Conservation (phyloP, 345 rosid species). For the Pugionium dolabratum region DNA sequence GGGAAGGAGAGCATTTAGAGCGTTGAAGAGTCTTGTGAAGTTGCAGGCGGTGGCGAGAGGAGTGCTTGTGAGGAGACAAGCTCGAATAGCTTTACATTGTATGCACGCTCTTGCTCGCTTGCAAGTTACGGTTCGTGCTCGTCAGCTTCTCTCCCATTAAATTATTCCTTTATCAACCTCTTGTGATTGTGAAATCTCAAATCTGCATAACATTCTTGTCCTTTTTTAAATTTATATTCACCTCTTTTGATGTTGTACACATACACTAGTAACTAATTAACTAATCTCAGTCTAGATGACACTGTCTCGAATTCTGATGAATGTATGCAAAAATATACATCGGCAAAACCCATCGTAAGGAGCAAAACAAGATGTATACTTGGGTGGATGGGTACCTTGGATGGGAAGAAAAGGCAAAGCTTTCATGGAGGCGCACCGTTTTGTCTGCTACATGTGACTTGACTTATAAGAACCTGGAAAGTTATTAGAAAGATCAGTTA, state of each 20-base stretch:
- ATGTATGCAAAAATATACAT: too few species aligned
- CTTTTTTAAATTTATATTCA: not conserved
- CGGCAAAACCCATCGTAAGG: not conserved
- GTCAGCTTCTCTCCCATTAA: conserved; percentile 57
- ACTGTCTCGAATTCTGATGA: too few species aligned
- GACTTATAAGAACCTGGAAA: conserved; percentile 1
- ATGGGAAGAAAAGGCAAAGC: conserved; percentile 24
- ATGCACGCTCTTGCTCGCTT: conserved; percentile 78
- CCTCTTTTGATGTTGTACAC: too few species aligned
- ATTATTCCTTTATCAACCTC: not conserved
- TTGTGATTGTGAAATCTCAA: conserved; percentile 32
- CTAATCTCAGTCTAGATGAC: too few species aligned
- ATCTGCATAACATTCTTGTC: conserved; percentile 24
- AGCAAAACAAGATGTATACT: not conserved
- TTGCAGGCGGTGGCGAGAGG: conserved; percentile 81
- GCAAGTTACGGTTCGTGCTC: conserved; percentile 73
- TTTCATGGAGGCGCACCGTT: conserved; percentile 1
- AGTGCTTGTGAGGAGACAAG: conserved; percentile 62
- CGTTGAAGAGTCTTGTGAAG: conserved; percentile 80
- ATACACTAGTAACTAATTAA: too few species aligned
- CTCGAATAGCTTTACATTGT: conserved; percentile 65
- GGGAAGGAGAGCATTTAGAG: conserved; percentile 77
- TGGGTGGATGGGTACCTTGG: conserved; percentile 31
- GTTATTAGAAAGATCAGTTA: conserved; percentile 6
- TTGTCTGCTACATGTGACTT: not conserved